Base-by-base conservation (phyloP, 495 filamentous ascomycete genomes). In the Penicillium antarcticum region DNA sequence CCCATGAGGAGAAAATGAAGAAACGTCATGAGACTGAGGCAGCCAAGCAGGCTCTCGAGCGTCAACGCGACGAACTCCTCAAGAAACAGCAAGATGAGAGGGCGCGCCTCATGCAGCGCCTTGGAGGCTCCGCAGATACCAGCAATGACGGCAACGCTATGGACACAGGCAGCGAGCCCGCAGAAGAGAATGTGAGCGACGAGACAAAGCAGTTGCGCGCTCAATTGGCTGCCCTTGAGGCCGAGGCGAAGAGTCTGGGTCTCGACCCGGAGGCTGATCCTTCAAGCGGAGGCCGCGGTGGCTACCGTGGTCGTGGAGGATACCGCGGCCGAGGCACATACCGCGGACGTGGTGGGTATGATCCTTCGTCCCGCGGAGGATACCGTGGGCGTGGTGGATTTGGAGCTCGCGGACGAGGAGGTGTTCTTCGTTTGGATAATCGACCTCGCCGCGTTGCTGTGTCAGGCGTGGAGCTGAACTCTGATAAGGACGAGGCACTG, bases 401-500 rank as follows among this genome's bases (percentile, higher is more conserved):
- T 11, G 38, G 19, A 14, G 51, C 55, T 46, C 61, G 58, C 29
- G 58, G 61, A 13, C 49, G 61, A 1, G 71, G 70, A 46, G 86
- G 85, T 6, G 82, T 87, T 9, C 85, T 89, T 57, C 89, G 87
- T 31, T 74, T 98, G 21, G 94, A 98, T 61, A 95, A 95, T 60
- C 79, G 94, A 21, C 87, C 94, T 2, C 90, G 85, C 70, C 84
- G 78, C 46, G 79, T 98, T 11, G 78, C 80, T 4, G 74, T 98
- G 18, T 77, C 82, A 17, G 89, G 87, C 8, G 77, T 87, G 16
- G 83, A 88, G 48, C 79, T 87, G 41, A 80, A 83, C 26, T 70
- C 79, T 1, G 83, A 84, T 50, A 86, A 82, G 66, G 91, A 97
- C 53, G 94, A 97, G 63, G 84, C 83, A 2, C 76, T 98, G 53